Evolutionary conservation across 176 grass and related monocot species (phyloP).

Genomic region (Oryza longistaminata): DNA sequence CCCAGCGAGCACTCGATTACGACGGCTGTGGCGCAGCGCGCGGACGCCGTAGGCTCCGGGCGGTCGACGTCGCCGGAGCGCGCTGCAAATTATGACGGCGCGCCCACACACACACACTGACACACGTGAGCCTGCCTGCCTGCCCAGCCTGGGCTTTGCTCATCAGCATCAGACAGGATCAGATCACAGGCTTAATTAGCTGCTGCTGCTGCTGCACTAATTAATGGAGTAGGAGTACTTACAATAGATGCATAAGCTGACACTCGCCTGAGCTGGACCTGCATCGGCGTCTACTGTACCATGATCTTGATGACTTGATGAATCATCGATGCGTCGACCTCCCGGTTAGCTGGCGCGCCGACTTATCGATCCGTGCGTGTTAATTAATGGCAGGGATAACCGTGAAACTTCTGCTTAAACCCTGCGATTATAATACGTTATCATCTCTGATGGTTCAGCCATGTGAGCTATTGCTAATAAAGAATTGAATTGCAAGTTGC

Average conservation of each 20-base stretch:
- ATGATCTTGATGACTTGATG: background rate
- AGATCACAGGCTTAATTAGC: background rate
- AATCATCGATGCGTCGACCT: background rate
- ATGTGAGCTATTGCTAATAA: too few relatives aligned
- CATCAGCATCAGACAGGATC: background rate
- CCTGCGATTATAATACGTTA: too few relatives aligned
- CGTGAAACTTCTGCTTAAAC: slow-evolving; percentile 17
- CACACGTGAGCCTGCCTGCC: background rate
- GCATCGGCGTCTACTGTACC: background rate
- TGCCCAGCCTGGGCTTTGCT: too few relatives aligned
- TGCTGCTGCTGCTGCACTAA: too few relatives aligned
- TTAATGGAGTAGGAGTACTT: background rate
- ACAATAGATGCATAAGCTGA: background rate
- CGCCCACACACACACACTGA: too few relatives aligned
- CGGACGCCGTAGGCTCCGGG: background rate
- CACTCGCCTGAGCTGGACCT: background rate
- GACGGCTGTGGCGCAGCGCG: background rate
- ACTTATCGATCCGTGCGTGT: background rate
- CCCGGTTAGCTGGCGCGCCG: background rate
- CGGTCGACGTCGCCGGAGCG: background rate
- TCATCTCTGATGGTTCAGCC: too few relatives aligned
- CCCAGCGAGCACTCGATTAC: too few relatives aligned
- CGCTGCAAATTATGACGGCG: background rate
- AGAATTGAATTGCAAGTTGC: too few relatives aligned
- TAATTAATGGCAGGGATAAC: background rate